Evolutionary conservation across 2,329 filamentous ascomycete genomes (phyloP).

Genomic region (Rasamsonia emersonii): DNA sequence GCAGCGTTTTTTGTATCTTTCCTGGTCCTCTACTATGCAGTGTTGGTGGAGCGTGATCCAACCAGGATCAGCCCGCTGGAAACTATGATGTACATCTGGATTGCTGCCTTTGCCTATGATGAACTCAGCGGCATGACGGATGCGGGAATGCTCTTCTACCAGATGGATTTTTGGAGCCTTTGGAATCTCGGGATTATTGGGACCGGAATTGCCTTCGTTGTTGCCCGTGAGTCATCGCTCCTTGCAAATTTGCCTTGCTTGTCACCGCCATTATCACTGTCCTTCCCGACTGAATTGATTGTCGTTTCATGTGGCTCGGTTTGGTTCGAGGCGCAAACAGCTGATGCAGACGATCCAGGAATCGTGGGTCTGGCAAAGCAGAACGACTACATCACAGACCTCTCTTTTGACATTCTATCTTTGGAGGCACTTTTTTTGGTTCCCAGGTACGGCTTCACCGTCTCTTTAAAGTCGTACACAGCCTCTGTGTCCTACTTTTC

Average conservation of each 20-base stretch:
- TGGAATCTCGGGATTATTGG: conserved; percentile 67
- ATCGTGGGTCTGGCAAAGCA: conserved; percentile 56
- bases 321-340: neutral
- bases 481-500: conserved; percentile 13
- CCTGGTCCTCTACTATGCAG: conserved; percentile 74
- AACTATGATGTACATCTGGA: conserved; percentile 71
- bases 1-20: conserved; percentile 72
- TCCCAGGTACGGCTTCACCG: conserved; percentile 44
- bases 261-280: too few relatives aligned
- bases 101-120: conserved; percentile 79
- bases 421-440: conserved; percentile 86
- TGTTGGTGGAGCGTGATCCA: conserved; percentile 65
- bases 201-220: conserved; percentile 62
- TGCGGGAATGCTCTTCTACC: conserved; percentile 78
- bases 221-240: conserved; percentile 53
- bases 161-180: conserved; percentile 72
- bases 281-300: too few relatives aligned
- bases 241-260: conserved; percentile 17
- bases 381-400: conserved; percentile 58
- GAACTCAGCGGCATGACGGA: conserved; percentile 78
- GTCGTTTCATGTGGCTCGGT: too few relatives aligned
- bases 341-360: conserved; percentile 37
- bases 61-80: conserved; percentile 60
- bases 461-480: conserved; percentile 4
- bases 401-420: conserved; percentile 81